Evolutionary conservation across 805 yeast species (phyloP).

Genomic region (Candida namnaoensis): DNA sequence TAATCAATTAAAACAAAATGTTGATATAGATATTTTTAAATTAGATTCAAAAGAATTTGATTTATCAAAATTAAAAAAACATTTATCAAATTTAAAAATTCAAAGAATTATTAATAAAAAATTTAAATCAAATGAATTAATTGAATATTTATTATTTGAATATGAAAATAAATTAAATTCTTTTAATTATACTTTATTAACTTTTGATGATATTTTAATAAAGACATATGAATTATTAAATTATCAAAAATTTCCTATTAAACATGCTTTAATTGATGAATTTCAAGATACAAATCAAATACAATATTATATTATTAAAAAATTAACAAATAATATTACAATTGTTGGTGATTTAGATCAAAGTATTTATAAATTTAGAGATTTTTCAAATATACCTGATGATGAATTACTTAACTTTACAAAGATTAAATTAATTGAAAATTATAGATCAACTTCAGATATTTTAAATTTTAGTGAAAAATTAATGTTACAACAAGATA

Average conservation of each 20-base stretch:
- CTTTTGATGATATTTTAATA: conserved; percentile 79
- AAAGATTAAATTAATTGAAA: conserved; percentile 45
- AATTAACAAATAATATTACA: conserved; percentile 48
- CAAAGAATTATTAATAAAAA: conserved; percentile 23
- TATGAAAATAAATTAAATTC: background rate
- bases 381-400: conserved; percentile 68
- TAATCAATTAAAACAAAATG: too few species aligned
- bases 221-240: conserved; percentile 42
- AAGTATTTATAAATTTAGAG: conserved; percentile 82
- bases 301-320: conserved; percentile 62
- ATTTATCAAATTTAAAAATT: conserved; percentile 52
- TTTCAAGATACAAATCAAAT: conserved; percentile 85
- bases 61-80: conserved; percentile 27
- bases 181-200: conserved; percentile 36
- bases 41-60: too few species aligned
- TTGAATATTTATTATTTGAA: background rate
- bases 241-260: conserved; percentile 34
- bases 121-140: background rate
- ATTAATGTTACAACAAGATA: conserved; percentile 52
- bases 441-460: conserved; percentile 71
- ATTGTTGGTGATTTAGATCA: conserved; percentile 97
- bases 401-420: conserved; percentile 26
- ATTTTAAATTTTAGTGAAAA: conserved; percentile 58
- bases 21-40: too few species aligned
- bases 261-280: conserved; percentile 85